Conservation (phyloP, 2,329 filamentous ascomycete species). For the Phialemonium atrogriseum region DNA sequence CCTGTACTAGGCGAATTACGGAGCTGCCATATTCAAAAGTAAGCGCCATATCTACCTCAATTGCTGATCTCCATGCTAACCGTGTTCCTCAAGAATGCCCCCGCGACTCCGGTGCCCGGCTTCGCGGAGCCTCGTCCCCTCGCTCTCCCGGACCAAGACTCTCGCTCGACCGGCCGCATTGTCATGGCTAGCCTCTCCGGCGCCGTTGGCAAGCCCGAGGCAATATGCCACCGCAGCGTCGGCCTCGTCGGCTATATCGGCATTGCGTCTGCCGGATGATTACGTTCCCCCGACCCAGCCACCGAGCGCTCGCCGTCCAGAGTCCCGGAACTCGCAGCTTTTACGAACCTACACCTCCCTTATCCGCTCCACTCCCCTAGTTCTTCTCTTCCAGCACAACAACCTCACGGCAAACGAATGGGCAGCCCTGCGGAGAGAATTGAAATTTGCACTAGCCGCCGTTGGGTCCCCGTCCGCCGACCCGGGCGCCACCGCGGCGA, state of each 20-base stretch:
- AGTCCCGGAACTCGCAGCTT: slow-evolving; percentile 85
- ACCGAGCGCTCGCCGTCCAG: slow-evolving; percentile 76
- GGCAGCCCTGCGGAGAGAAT: slow-evolving; percentile 62
- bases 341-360: slow-evolving; percentile 79
- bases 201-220: slow-evolving; percentile 8
- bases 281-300: slow-evolving; percentile 65
- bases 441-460: slow-evolving; percentile 38
- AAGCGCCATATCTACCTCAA: neutral
- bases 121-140: slow-evolving; percentile 12
- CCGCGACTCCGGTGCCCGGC: slow-evolving; percentile 17
- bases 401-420: slow-evolving; percentile 66
- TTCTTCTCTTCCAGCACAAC: slow-evolving; percentile 73
- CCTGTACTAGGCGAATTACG: no score
- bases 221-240: slow-evolving; percentile 16
- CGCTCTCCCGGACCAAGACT: slow-evolving; percentile 8
- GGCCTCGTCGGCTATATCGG: slow-evolving; percentile 2
- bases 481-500: slow-evolving; percentile 22
- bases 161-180: slow-evolving; percentile 8
- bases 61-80: no score
- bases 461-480: slow-evolving; percentile 33
- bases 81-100: slow-evolving; percentile 14
- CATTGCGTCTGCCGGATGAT: slow-evolving; percentile 32
- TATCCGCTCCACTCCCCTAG: slow-evolving; percentile 74
- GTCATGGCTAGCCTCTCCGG: slow-evolving; percentile 7
- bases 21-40: no score